phyloP scores from a whole-genome alignment of 345 rosid genomes.

The Brassica incana region DNA sequence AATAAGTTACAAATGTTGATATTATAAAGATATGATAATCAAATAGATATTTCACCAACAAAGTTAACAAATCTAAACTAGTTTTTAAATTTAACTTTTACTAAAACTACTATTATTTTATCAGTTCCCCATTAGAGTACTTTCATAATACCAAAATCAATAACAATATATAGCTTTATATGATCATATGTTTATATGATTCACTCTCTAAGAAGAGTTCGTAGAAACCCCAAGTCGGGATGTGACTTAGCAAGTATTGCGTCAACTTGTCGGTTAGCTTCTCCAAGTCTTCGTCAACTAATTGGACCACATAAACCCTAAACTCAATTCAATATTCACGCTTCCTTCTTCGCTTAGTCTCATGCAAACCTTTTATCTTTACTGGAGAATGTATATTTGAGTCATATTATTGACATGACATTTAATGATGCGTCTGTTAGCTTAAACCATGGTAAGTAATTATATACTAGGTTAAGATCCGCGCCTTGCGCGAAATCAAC shows the following conservation, averaged over 20 bases:
- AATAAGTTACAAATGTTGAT: no score
- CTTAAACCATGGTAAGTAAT: background rate
- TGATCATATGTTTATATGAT: background rate
- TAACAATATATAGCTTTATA: background rate
- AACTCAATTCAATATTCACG: background rate
- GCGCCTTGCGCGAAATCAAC: no score
- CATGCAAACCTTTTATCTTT: background rate
- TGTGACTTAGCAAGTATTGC: background rate
- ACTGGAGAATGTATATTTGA: background rate
- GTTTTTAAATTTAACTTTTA: no score
- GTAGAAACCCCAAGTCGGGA: background rate
- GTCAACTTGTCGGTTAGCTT: background rate
- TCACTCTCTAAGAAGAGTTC: background rate
- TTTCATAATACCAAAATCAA: background rate
- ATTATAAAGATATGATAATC: no score
- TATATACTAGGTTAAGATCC: no score
- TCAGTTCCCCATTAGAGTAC: background rate
- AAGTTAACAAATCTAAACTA: no score
- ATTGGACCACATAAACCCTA: background rate
- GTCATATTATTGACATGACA: background rate
- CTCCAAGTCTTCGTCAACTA: background rate
- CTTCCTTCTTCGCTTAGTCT: background rate
- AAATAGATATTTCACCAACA: no score
- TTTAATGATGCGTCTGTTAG: background rate
- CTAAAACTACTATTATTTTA: no score